phyloP scores from a whole-genome alignment of 2,329 filamentous ascomycete species.

The Beauveria bassiana region DNA sequence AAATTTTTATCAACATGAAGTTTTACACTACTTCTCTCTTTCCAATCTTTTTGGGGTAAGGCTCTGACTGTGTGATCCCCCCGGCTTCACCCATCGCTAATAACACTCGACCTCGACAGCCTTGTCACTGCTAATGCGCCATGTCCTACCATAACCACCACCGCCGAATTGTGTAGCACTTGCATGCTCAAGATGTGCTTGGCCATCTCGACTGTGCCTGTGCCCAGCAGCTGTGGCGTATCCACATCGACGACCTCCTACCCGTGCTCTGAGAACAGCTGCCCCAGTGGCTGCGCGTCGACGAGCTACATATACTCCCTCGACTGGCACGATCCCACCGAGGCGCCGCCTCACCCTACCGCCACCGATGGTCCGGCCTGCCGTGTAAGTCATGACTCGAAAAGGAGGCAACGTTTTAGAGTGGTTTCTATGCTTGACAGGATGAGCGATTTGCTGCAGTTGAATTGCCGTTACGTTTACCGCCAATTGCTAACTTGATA shows the following conservation, averaged over 20 bases:
- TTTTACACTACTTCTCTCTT: not conserved
- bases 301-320: slow-evolving; percentile 18
- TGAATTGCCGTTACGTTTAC: too few relatives aligned
- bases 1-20: not conserved
- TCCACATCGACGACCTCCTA: slow-evolving; percentile 21
- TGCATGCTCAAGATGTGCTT: slow-evolving; percentile 26
- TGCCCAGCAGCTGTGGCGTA: slow-evolving; percentile 22
- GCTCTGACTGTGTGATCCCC: not conserved
- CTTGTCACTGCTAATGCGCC: slow-evolving; percentile 1
- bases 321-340: not conserved
- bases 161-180: slow-evolving; percentile 24
- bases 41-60: not conserved
- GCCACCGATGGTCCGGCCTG: slow-evolving; percentile 1
- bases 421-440: too few relatives aligned
- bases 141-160: slow-evolving; percentile 29
- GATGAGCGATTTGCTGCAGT: too few relatives aligned
- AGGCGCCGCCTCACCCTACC: slow-evolving; percentile 7
- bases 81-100: not conserved
- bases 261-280: slow-evolving; percentile 17
- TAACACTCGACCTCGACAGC: not conserved
- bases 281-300: slow-evolving; percentile 18
- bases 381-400: not conserved
- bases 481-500: not conserved
- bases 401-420: too few relatives aligned
- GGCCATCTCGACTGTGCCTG: slow-evolving; percentile 22